Evolutionary conservation across 257 asterid genomes (phyloP).

Genomic region (Primulina huaijiensis): DNA sequence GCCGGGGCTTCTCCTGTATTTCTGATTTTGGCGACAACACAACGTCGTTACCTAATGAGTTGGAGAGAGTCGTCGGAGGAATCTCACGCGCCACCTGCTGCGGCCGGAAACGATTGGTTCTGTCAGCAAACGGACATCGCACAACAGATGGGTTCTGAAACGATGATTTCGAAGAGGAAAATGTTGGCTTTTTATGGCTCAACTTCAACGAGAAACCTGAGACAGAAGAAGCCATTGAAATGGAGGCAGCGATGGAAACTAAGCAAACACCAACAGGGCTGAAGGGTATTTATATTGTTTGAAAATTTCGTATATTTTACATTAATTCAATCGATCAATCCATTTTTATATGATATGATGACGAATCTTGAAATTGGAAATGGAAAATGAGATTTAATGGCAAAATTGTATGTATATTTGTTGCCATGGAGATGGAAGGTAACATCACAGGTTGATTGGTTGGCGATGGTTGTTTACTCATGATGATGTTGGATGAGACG

Average conservation of each 20-base stretch:
- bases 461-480: background rate
- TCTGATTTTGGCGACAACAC: slow-evolving; percentile 24
- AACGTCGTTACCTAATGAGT: slow-evolving; percentile 32
- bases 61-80: slow-evolving; percentile 40
- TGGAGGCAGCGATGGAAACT: background rate
- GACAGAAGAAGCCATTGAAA: slow-evolving; percentile 23
- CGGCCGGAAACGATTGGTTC: slow-evolving; percentile 25
- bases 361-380: background rate
- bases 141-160: background rate
- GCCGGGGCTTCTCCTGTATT: slow-evolving; percentile 16
- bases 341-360: background rate
- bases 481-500: background rate
- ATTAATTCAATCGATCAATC: background rate
- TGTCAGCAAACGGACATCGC: background rate
- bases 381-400: background rate
- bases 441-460: background rate
- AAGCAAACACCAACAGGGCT: background rate
- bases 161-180: background rate
- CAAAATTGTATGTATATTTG: background rate
- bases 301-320: background rate
- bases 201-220: slow-evolving; percentile 19
- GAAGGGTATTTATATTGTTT: background rate
- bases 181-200: slow-evolving; percentile 12
- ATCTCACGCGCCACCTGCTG: slow-evolving; percentile 81
- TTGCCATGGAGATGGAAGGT: background rate